phyloP scores from a whole-genome alignment of 2,329 filamentous ascomycete genomes.

The Coccinonectria pachysandricola region DNA sequence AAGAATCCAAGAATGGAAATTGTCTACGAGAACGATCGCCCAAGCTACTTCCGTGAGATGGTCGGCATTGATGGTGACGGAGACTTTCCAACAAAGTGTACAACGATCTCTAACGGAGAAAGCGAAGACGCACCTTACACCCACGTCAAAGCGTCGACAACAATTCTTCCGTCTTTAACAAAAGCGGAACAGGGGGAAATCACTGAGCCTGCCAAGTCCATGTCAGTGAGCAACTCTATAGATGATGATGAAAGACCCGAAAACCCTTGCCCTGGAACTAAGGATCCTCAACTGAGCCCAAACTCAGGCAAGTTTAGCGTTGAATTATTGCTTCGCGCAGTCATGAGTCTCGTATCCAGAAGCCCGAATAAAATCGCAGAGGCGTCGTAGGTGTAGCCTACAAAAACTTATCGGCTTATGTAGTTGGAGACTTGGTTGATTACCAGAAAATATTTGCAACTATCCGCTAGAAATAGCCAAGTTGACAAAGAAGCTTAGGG shows the following conservation, averaged over 20 bases:
- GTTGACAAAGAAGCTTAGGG: too few species aligned
- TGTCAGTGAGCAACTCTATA: neutral
- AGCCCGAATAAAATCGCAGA: neutral
- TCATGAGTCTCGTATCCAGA: neutral
- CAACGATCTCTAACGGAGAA: neutral
- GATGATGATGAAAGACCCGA: neutral
- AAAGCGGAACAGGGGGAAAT: neutral
- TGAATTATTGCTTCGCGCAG: neutral
- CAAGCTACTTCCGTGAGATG: constrained; percentile 7
- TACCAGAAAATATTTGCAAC: neutral
- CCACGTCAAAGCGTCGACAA: neutral
- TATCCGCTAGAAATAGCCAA: neutral
- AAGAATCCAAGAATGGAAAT: constrained; percentile 10
- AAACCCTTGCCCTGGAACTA: neutral
- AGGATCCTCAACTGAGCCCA: neutral
- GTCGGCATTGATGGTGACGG: neutral
- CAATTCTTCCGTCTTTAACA: neutral
- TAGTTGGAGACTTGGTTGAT: neutral
- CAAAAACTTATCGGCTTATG: neutral
- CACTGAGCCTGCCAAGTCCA: neutral
- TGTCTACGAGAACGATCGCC: constrained; percentile 8
- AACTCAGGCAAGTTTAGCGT: neutral
- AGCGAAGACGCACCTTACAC: neutral
- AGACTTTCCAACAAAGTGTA: neutral
- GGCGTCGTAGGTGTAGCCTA: neutral